A percentile compares a stretch with the other conserved stretches of the same genome.
Evolutionary conservation across 1,284 basidiomycete genomes (phyloP).

Genomic region (Leccinum fuscescens): DNA sequence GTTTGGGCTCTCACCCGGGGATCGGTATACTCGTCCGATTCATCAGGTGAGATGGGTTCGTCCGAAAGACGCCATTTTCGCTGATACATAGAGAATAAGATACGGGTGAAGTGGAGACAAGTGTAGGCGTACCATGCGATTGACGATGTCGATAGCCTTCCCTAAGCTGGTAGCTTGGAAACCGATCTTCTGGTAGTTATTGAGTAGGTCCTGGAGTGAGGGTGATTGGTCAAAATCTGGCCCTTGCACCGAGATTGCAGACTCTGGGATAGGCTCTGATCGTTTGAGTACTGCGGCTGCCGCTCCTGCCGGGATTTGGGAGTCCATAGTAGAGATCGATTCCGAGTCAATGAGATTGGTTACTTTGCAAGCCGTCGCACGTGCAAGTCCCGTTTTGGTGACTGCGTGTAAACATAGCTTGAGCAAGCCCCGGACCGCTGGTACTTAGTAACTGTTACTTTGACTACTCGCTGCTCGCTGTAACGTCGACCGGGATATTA

Average conservation of each 20-base stretch:
- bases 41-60: constrained; percentile 67
- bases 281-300: constrained; percentile 75
- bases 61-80: constrained; percentile 82
- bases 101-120: constrained; percentile 5
- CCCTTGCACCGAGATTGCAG: constrained; percentile 77
- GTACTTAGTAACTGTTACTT: neutral
- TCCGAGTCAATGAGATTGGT: too few relatives aligned
- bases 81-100: constrained; percentile 39
- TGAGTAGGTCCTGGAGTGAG: constrained; percentile 72
- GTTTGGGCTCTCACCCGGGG: constrained; percentile 64
- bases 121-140: constrained; percentile 70
- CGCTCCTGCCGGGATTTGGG: constrained; percentile 51
- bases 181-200: constrained; percentile 86
- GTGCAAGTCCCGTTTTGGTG: constrained; percentile 24
- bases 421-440: neutral
- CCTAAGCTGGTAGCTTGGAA: constrained; percentile 94
- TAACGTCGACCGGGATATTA: neutral
- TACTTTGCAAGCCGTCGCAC: neutral
- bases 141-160: constrained; percentile 86
- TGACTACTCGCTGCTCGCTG: neutral
- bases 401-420: neutral
- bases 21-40: constrained; percentile 60
- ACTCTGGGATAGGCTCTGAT: constrained; percentile 75
- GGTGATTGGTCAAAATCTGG: constrained; percentile 81
- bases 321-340: constrained; percentile 17